Evolutionary conservation across 1,284 basidiomycete genomes (phyloP).

Genomic region (Trichosporon sp.): DNA sequence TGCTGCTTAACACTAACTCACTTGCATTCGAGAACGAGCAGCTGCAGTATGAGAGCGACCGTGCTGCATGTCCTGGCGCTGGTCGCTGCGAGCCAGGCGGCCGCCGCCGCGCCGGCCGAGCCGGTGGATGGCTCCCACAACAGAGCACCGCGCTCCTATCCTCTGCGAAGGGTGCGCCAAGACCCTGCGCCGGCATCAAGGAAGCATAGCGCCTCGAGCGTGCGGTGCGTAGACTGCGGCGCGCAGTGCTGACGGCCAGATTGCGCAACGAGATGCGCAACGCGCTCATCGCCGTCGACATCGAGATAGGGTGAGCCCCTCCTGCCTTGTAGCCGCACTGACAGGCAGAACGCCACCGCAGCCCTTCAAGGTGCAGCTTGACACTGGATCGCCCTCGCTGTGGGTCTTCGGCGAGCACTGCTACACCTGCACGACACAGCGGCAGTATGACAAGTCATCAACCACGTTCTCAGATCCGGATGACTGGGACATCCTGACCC

Average conservation of each 20-base stretch:
- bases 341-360: conserved; percentile 49
- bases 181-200: not conserved
- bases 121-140: not conserved
- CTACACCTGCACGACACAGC: not conserved
- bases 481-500: not conserved
- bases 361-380: conserved; percentile 56
- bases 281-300: not conserved
- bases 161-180: not conserved
- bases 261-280: conserved; percentile 1
- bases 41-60: not conserved
- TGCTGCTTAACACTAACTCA: not conserved
- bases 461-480: not conserved
- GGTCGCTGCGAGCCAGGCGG: not conserved
- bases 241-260: not conserved
- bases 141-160: not conserved
- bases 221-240: not conserved
- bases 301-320: not conserved
- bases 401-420: conserved; percentile 36
- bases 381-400: conserved; percentile 58
- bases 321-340: not conserved
- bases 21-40: not conserved
- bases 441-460: not conserved
- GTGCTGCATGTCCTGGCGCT: not conserved
- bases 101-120: not conserved
- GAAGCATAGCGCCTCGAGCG: not conserved